Evolutionary conservation across 208 protist genomes (phyloP), one percentile per base, ranked within the genome.

Genomic region (Acanthamoeba divionensis): DNA sequence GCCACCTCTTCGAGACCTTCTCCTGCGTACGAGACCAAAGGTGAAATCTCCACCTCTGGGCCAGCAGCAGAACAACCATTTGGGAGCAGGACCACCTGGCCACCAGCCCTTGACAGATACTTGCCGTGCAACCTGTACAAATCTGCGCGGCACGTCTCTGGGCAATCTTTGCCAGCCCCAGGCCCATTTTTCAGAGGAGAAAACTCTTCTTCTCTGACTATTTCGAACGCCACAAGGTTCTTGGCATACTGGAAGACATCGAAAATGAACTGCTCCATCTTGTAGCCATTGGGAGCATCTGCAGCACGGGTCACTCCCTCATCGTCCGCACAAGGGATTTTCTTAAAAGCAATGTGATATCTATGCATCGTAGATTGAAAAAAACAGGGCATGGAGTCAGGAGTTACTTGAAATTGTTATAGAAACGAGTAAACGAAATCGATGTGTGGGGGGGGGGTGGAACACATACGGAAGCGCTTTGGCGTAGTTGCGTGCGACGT

Each of bases 181-280:
- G 96, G 90, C 13, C 96, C 96, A 90, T 99, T 99, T 88, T 99
- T 99, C 50, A 99, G 96, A 33, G 98, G 98, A 1, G 97, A 96
- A 93, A 99, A 99, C 82, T 99, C 98, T 5, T 96, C 93, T 4
- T 90, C 91, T 15, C 98, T 93, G 4, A 94, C 77, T 8, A 98
- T 95, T 83, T 98, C 94, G 48, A 98, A 90, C 44, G 98, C 94
- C 36, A 94, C 90, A 69, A 98, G 95, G 7, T 90, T 82, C n/a
- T 94, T 88, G 5, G 65, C 88, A 36, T 29, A 79, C 79, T 79
- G 77, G 24, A 99, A 99, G 10, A 98, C 92, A 90, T 99, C 98
- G 93, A 99, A 99, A 36, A 99, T 98, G 82, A 99, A 99, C 21
- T 97, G 93, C 90, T 99, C 98, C n/a, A 99, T 90, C 92, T 99